phyloP scores from a whole-genome alignment of 495 filamentous ascomycete genomes.

The Aspergillus avenaceus region DNA sequence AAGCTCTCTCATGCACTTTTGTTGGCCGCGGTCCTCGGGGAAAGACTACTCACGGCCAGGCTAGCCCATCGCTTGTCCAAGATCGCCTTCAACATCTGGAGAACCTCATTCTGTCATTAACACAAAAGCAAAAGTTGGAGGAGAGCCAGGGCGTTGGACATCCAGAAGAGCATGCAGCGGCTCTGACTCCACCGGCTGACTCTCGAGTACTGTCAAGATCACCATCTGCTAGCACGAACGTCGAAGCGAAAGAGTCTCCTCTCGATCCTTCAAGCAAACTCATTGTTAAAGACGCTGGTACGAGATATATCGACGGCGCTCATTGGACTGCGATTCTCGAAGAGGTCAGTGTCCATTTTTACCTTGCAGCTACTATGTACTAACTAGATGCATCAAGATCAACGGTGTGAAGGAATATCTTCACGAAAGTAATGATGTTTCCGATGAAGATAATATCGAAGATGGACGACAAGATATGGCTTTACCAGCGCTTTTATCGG shows the following conservation, averaged over 20 bases:
- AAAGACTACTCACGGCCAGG: slow-evolving; percentile 25
- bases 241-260: slow-evolving; percentile 41
- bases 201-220: slow-evolving; percentile 10
- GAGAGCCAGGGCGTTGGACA: background rate
- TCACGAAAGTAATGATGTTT: slow-evolving; percentile 21
- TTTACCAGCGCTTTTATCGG: slow-evolving; percentile 39
- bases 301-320: slow-evolving; percentile 45
- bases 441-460: slow-evolving; percentile 23
- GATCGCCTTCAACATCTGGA: slow-evolving; percentile 50
- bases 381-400: slow-evolving; percentile 23
- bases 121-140: slow-evolving; percentile 31
- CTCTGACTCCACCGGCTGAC: background rate
- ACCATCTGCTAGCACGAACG: slow-evolving; percentile 44
- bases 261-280: slow-evolving; percentile 14
- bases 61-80: slow-evolving; percentile 38
- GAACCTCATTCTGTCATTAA: slow-evolving; percentile 44
- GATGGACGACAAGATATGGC: slow-evolving; percentile 16
- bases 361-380: slow-evolving; percentile 8
- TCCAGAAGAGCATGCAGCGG: background rate
- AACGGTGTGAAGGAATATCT: slow-evolving; percentile 15
- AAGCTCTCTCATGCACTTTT: slow-evolving; percentile 39
- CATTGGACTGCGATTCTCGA: slow-evolving; percentile 50
- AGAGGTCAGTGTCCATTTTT: slow-evolving; percentile 34
- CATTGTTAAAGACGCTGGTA: slow-evolving; percentile 44
- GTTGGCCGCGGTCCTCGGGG: slow-evolving; percentile 34